Conservation (phyloP, 306 rosid species). For the Lathyrus sativus region DNA sequence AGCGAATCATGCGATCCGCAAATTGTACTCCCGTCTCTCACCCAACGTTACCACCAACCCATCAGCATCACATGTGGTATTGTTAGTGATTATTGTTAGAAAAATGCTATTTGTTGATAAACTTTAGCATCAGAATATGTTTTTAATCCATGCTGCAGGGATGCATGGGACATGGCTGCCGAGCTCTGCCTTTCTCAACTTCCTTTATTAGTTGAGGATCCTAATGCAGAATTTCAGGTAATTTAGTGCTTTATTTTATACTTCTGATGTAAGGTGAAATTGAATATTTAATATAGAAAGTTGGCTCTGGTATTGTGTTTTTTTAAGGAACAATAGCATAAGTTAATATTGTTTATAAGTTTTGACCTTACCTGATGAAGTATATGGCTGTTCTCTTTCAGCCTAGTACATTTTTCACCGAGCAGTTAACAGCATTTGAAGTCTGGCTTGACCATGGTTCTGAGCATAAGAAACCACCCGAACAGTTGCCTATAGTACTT, state of each 20-base stretch:
- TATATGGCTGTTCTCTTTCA: slow-evolving; percentile 45
- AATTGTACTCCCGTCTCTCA: slow-evolving; percentile 95
- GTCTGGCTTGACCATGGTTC: slow-evolving; percentile 99
- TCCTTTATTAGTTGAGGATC: slow-evolving; percentile 83
- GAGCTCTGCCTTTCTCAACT: slow-evolving; percentile 99
- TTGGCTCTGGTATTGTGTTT: not conserved
- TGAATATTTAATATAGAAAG: slow-evolving; percentile 16
- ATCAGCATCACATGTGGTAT: slow-evolving; percentile 99
- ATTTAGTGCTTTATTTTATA: slow-evolving; percentile 15
- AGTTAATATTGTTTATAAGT: slow-evolving; percentile 4
- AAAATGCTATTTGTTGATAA: slow-evolving; percentile 19
- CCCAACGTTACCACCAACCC: slow-evolving; percentile 90
- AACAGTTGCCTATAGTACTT: slow-evolving; percentile 97
- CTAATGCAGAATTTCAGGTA: slow-evolving; percentile 87
- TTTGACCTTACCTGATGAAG: slow-evolving; percentile 28
- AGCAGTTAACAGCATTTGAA: slow-evolving; percentile 96
- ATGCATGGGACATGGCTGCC: slow-evolving; percentile 99
- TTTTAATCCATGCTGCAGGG: slow-evolving; percentile 64
- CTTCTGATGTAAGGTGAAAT: slow-evolving; percentile 18
- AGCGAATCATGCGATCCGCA: slow-evolving; percentile 97
- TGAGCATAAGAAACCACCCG: slow-evolving; percentile 97
- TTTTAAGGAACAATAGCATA: not conserved
- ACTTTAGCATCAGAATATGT: slow-evolving; percentile 31
- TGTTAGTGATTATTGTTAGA: slow-evolving; percentile 38
- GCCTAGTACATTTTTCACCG: slow-evolving; percentile 95